Base-by-base conservation (phyloP, 2,329 filamentous ascomycete species). In the Fusarium sp. region DNA sequence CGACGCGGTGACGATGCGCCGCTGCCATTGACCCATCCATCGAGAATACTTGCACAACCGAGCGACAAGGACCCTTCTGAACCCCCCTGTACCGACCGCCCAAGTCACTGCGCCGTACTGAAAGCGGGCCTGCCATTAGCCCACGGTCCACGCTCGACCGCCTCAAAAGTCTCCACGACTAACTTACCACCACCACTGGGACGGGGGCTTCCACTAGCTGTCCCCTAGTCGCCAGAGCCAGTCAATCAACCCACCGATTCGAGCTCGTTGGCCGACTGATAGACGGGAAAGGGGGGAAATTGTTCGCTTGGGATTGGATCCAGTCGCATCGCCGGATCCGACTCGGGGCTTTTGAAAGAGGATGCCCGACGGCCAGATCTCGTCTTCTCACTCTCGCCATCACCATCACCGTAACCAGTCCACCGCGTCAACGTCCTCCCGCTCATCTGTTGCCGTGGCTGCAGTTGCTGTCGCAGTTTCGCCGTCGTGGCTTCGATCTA, bases 261-360 rank as follows among this genome's bases (percentile, higher is more conserved):
- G 63, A 66, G 56, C 70, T 66, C 63, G 64, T 69, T 71, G 67
- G 63, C 63, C 59, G 68, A 66, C 68, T 71, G 69, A 73, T 72
- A 68, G 71, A 73, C 73, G 63, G 65, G 76, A 76, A 78, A 78
- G 71, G 76, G 75, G 76, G 75, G 76, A 68, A 71, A 74, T 78
- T 76, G 68, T 74, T 75, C 63, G 70, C 68, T 73, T 76, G 69
- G 65, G 71, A 63, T 74, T 65, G 69, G 67, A 75, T 68, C 68
- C 59, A 72, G 72, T 77, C 66, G 67, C 60, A 73, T 67, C 71
- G 63, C 71, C 69, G 68, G 76, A 76, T 68, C 69, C 73, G 69
- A 76, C 63, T 66, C 63, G 62, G 47, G 62, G 59, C 65, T 57
- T 68, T 58, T 37, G 40, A 73, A 50, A 71, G 70, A 80, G 78